Conservation (phyloP, 2,329 filamentous ascomycete species). For the Scedosporium boydii region DNA sequence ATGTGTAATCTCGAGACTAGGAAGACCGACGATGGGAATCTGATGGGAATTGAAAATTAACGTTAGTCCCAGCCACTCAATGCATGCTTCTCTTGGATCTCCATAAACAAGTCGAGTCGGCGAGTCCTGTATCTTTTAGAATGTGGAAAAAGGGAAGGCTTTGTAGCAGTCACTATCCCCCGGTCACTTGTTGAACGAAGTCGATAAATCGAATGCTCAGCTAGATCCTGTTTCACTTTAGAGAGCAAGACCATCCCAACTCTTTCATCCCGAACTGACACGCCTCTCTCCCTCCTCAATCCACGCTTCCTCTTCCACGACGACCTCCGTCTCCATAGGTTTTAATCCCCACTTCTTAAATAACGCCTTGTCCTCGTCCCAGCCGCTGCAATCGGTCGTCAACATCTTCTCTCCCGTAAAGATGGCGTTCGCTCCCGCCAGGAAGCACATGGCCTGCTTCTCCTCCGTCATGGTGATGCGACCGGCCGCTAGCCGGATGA, state of each 20-base stretch:
- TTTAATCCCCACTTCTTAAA: slow-evolving; percentile 74
- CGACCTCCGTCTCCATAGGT: slow-evolving; percentile 55
- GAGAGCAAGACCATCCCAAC: slow-evolving; percentile 5
- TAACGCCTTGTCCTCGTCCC: slow-evolving; percentile 79
- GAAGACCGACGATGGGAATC: too few species aligned
- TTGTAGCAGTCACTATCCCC: not conserved
- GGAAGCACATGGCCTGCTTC: slow-evolving; percentile 82
- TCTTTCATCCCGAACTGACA: not conserved
- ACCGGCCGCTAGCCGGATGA: slow-evolving; percentile 79
- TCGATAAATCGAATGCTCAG: slow-evolving; percentile 3
- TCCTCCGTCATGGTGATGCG: slow-evolving; percentile 78
- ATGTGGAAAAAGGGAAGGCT: too few species aligned
- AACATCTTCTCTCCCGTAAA: slow-evolving; percentile 96
- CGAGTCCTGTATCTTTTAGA: too few species aligned
- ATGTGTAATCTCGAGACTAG: too few species aligned
- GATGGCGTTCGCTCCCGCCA: slow-evolving; percentile 86
- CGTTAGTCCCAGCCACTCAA: too few species aligned
- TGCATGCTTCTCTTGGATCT: too few species aligned
- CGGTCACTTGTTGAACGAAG: not conserved
- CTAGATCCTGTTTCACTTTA: slow-evolving; percentile 6
- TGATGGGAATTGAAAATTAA: too few species aligned
- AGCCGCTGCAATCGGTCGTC: slow-evolving; percentile 83
- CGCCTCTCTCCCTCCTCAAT: not conserved
- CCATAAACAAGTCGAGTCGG: too few species aligned
- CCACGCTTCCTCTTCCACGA: not conserved